A percentile compares a stretch with the other conserved stretches of the same genome.
Conservation (phyloP, 2,329 filamentous ascomycete species). For the Colletotrichum euphorbiae region DNA sequence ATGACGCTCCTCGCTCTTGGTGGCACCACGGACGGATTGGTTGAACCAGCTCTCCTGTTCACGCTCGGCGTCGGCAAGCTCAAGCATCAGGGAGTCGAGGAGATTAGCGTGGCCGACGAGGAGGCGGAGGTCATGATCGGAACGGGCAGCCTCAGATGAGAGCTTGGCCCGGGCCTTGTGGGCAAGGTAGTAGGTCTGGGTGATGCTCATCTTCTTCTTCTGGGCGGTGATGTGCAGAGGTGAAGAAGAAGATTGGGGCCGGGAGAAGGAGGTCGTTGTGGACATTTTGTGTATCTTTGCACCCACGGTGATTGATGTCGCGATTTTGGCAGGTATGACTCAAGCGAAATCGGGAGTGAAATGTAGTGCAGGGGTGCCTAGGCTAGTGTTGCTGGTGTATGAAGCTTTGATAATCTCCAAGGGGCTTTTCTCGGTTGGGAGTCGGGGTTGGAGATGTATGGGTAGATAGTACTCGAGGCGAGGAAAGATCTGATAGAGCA, state of each 20-base stretch:
- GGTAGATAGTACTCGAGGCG: background rate
- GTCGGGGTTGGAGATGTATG: background rate
- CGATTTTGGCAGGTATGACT: slow-evolving; percentile 39
- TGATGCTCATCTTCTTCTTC: slow-evolving; percentile 91
- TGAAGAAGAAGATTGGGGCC: slow-evolving; percentile 51
- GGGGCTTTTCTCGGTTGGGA: slow-evolving; percentile 9
- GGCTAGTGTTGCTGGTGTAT: slow-evolving; percentile 34
- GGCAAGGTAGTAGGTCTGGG: slow-evolving; percentile 97
- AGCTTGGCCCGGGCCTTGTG: slow-evolving; percentile 98
- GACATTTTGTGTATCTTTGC: slow-evolving; percentile 49
- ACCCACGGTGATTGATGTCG: slow-evolving; percentile 39
- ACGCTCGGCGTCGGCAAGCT: slow-evolving; percentile 90
- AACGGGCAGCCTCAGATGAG: slow-evolving; percentile 86
- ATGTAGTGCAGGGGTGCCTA: slow-evolving; percentile 37
- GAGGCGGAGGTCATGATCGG: slow-evolving; percentile 93
- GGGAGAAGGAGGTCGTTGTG: slow-evolving; percentile 43
- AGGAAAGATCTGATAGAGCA: background rate
- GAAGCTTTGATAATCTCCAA: slow-evolving; percentile 33
- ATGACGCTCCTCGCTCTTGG: slow-evolving; percentile 68
- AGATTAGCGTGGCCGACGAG: slow-evolving; percentile 99
- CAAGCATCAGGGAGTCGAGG: slow-evolving; percentile 93
- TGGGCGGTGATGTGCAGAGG: slow-evolving; percentile 51
- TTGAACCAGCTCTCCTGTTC: slow-evolving; percentile 99
- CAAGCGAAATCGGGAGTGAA: slow-evolving; percentile 38
- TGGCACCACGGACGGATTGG: slow-evolving; percentile 85